Percentiles rank a stretch among this genome's conserved stretches.
Conservation (phyloP, 1,284 basidiomycete species). For the Ustilago sp. region DNA sequence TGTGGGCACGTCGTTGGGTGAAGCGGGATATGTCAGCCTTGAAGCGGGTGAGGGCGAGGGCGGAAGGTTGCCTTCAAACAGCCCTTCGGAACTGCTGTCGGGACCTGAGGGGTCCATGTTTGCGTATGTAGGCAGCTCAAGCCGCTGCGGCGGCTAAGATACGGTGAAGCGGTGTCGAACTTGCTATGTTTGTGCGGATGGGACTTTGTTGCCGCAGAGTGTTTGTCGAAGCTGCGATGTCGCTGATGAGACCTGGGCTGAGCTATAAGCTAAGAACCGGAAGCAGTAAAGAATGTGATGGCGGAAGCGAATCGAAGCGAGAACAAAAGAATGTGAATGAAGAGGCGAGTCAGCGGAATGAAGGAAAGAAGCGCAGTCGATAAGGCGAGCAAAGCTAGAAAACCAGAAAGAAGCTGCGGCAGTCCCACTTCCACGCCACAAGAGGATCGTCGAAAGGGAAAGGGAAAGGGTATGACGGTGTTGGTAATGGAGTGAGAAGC, state of each 20-base stretch:
- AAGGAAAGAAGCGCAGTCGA: slow-evolving; percentile 1
- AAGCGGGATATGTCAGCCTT: slow-evolving; percentile 30
- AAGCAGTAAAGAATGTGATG: slow-evolving; percentile 4
- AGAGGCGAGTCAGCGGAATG: slow-evolving; percentile 1
- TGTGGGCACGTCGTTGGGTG: slow-evolving; percentile 43
- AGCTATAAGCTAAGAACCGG: slow-evolving; percentile 1
- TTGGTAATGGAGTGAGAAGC: not conserved
- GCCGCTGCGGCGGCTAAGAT: slow-evolving; percentile 15
- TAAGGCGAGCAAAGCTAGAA: not conserved
- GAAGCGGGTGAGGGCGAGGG: slow-evolving; percentile 51
- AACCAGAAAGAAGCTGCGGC: not conserved
- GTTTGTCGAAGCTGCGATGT: not conserved
- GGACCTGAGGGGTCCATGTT: slow-evolving; percentile 41
- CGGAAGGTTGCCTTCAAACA: slow-evolving; percentile 47
- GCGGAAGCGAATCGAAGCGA: not conserved
- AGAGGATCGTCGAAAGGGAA: not conserved
- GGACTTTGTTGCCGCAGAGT: not conserved
- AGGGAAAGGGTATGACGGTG: not conserved
- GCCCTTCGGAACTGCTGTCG: slow-evolving; percentile 50
- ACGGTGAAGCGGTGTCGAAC: not conserved
- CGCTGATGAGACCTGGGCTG: not conserved
- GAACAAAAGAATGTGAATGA: slow-evolving; percentile 7
- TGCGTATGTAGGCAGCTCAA: slow-evolving; percentile 10
- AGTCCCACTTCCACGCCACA: not conserved
- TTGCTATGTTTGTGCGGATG: not conserved